Conservation (phyloP, 257 asterid genomes). For the Solanum sejunctum region DNA sequence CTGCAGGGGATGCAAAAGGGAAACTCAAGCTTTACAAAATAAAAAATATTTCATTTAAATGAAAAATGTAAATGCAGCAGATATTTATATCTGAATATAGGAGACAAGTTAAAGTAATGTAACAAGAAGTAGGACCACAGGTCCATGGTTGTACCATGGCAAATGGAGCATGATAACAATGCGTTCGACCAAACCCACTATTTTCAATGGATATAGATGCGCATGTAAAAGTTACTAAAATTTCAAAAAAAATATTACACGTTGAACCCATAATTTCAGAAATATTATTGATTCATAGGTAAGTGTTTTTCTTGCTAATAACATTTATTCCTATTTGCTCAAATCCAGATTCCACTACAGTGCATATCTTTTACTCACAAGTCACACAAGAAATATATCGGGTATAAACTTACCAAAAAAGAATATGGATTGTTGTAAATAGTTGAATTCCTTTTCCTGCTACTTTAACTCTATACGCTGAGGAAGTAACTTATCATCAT, state of each 20-base stretch:
- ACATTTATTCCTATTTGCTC: neutral
- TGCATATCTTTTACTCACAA: neutral
- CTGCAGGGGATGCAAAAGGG: conserved; percentile 38
- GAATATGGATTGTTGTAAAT: neutral
- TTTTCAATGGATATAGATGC: neutral
- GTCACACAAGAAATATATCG: neutral
- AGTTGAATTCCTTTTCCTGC: neutral
- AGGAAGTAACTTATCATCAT: neutral
- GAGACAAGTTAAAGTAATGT: neutral
- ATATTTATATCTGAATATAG: neutral
- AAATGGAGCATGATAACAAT: neutral
- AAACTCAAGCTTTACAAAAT: conserved; percentile 1
- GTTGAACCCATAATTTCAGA: neutral
- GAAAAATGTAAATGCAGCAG: neutral
- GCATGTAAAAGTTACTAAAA: neutral
- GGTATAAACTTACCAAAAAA: neutral
- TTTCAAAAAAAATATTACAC: neutral
- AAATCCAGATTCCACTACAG: neutral
- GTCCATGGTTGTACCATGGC: neutral
- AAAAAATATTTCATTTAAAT: neutral
- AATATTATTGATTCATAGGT: neutral
- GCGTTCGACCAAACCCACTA: neutral
- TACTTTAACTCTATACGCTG: neutral
- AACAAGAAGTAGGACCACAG: neutral
- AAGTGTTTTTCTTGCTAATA: neutral